A percentile compares a stretch with the other conserved stretches of the same genome.
These are phyloP conservation scores for Hippophae tibetana DNA, from an alignment of 306 rosid species.

Conservation along the genomic window DNA sequence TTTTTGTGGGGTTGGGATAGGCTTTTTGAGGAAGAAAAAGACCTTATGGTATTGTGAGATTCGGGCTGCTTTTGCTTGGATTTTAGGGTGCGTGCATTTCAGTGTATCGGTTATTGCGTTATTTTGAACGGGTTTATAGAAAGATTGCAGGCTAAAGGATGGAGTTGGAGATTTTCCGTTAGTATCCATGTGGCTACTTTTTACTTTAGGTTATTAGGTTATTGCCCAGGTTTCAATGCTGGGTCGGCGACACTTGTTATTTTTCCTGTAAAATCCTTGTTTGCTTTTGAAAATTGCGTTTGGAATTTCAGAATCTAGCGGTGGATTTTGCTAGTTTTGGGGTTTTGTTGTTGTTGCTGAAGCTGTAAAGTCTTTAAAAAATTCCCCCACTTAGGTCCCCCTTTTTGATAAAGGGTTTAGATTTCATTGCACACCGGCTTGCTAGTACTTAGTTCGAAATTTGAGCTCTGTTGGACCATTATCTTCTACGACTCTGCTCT, in stretches of 20 bases:
- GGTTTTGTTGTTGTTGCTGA: conserved; percentile 15
- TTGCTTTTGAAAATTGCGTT: conserved; percentile 13
- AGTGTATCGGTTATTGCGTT: conserved; percentile 11
- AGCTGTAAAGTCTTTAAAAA: conserved; percentile 6
- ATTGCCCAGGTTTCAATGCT: conserved; percentile 10
- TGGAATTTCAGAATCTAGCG: conserved; percentile 11
- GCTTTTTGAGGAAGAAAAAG: no score
- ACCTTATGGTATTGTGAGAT: no score
- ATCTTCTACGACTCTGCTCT: neutral
- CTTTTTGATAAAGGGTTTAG: neutral
- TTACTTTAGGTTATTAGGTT: conserved; percentile 6
- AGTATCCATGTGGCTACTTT: conserved; percentile 14
- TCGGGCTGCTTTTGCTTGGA: conserved; percentile 22
- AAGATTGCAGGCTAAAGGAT: conserved; percentile 8
- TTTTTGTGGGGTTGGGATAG: neutral
- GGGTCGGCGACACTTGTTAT: conserved; percentile 17
- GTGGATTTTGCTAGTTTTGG: conserved; percentile 16
- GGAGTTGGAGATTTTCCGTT: conserved; percentile 19
- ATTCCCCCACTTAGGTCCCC: no score
- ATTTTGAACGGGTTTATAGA: conserved; percentile 14
- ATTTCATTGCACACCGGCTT: conserved; percentile 14
- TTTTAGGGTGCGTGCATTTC: conserved; percentile 7
- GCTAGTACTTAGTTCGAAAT: conserved; percentile 19
- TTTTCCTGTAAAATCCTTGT: neutral
- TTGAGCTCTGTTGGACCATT: conserved; percentile 16